Evolutionary conservation across 1,284 basidiomycete species (phyloP).

Genomic region (Kalmanozyma brasiliensis): DNA sequence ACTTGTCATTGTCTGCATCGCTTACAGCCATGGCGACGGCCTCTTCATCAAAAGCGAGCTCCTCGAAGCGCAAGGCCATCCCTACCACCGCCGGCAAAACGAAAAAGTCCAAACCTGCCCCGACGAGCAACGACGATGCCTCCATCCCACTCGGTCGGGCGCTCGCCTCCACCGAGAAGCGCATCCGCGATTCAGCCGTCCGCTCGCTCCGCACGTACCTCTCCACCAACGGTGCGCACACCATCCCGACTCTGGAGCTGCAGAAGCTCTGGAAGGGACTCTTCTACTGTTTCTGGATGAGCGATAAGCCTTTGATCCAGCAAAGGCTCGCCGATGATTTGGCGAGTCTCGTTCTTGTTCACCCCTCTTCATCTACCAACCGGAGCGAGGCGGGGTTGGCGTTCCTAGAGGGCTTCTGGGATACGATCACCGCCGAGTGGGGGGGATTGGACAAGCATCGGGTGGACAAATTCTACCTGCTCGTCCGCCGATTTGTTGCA

Average conservation of each 20-base stretch:
- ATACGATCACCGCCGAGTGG: conserved; percentile 88
- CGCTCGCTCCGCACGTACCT: conserved; percentile 78
- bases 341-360: conserved; percentile 74
- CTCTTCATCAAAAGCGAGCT: conserved; percentile 8
- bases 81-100: not conserved
- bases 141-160: conserved; percentile 57
- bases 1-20: not conserved
- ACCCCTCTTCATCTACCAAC: conserved; percentile 16
- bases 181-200: conserved; percentile 81
- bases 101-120: conserved; percentile 18
- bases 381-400: conserved; percentile 74
- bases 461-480: conserved; percentile 92
- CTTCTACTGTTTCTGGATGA: conserved; percentile 99
- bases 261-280: conserved; percentile 96
- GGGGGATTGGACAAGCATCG: conserved; percentile 84
- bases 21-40: conserved; percentile 1
- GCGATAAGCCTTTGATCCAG: conserved; percentile 95
- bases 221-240: conserved; percentile 48
- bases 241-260: conserved; percentile 79
- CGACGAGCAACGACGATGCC: conserved; percentile 7
- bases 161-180: conserved; percentile 72
- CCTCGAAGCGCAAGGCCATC: conserved; percentile 22
- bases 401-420: conserved; percentile 91
- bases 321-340: conserved; percentile 88
- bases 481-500: conserved; percentile 87